Base-by-base conservation (phyloP, 768 basidiomycete genomes). In the Amanita pseudoporphyria region DNA sequence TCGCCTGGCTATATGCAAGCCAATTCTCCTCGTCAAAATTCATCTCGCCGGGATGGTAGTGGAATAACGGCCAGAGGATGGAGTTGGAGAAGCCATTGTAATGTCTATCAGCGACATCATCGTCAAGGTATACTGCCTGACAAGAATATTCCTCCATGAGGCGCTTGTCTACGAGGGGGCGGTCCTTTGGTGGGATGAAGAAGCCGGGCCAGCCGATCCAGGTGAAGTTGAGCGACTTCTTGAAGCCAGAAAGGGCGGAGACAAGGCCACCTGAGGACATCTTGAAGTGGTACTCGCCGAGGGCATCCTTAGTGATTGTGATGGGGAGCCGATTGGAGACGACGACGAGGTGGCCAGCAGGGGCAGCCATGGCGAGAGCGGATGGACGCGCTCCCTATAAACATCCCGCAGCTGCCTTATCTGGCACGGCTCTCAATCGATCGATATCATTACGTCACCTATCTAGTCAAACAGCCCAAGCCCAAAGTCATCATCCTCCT, bases 31-130 rank as follows among this genome's bases (percentile, higher is more conserved):
- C 92, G 66, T 97, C 95, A 62, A 99, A 99, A 68, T 92, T 95
- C 93, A 99, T 98, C 71, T 98, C 96, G 55, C 95, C 95, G 6
- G 96, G 96, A 65, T 98, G 95, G 68, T 97, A 99, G 65, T 99
- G 96, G 77, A 99, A 97, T 41, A 99, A 74, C 2, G 96, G 96
- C 96, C 96, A 99, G 45, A 99, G 81, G 68, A 99, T 98, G 47
- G 94, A 96, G 71, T 99, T 99, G 58, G 94, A 95, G 77, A 99
- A 98, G 49, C 96, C 91, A 63, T 94, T 94, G 70, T 91, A 99
- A 67, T 98, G 94, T 46, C 85, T 79, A 66, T 99, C 96, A n/a
- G 96, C 95, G 55, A 99, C 80, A 60, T 98, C 95, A 63, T 97
- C 95, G 53, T 93, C 87, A 58, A 99, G 84, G 69, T 96, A 96